Percentiles rank a stretch among this genome's conserved stretches.
phyloP scores from a whole-genome alignment of 164 flowering plant genomes.

The Aristolochia contorta region DNA sequence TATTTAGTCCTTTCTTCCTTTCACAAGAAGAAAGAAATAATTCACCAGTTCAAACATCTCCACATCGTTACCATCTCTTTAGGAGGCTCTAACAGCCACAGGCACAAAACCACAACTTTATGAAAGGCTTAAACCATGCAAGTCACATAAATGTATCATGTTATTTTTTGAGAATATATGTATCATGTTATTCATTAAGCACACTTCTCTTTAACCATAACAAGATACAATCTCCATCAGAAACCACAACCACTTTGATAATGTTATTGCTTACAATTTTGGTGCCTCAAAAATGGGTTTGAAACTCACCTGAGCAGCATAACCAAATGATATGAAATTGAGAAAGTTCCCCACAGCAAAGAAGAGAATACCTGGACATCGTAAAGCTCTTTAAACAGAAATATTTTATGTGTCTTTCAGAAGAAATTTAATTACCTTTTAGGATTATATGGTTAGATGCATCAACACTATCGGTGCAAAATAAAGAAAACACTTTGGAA shows the following conservation, averaged over 20 bases:
- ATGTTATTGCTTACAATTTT: neutral
- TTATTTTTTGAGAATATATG: neutral
- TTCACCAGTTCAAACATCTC: no score
- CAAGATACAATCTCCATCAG: neutral
- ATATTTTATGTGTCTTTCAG: neutral
- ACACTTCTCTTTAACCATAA: neutral
- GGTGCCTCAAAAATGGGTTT: neutral
- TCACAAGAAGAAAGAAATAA: no score
- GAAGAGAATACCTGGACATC: constrained; percentile 62
- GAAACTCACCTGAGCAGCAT: constrained; percentile 95
- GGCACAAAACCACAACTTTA: no score
- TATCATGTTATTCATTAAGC: neutral
- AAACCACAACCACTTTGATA: neutral
- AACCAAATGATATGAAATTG: constrained; percentile 92
- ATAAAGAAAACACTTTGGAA: neutral
- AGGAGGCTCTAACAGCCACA: no score
- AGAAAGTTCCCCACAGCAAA: constrained; percentile 89
- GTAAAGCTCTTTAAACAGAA: neutral
- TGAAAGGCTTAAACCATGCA: no score
- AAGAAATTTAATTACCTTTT: constrained; percentile 1
- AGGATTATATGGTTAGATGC: neutral
- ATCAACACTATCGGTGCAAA: neutral
- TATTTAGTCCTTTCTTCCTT: no score
- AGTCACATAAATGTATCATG: neutral
- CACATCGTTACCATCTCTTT: no score